These are phyloP conservation scores for Orbilia ellipsospora DNA, from an alignment of 2,329 filamentous ascomycete species.

Conservation along the genomic window DNA sequence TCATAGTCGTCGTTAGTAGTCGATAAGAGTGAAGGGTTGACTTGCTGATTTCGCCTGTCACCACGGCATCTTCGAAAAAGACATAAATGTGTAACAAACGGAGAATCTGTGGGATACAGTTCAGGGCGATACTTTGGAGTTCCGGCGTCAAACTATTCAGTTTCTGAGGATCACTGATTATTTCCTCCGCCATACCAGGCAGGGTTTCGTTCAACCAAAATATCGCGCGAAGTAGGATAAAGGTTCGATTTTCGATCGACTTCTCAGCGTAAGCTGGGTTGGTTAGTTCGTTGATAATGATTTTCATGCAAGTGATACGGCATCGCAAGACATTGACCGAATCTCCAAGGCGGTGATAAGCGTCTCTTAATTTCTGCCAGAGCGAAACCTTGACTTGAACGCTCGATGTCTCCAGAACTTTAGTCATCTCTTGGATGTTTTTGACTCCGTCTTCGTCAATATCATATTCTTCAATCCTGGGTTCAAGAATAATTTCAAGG, in stretches of 20 bases:
- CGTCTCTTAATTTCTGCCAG: slow-evolving; percentile 86
- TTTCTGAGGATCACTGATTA: slow-evolving; percentile 43
- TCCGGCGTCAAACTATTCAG: slow-evolving; percentile 63
- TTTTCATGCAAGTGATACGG: slow-evolving; percentile 84
- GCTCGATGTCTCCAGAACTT: slow-evolving; percentile 83
- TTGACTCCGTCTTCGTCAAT: slow-evolving; percentile 63
- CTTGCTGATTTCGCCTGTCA: slow-evolving; percentile 76
- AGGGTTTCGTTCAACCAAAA: slow-evolving; percentile 62
- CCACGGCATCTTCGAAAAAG: slow-evolving; percentile 85
- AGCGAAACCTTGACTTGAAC: slow-evolving; percentile 85
- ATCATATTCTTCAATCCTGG: slow-evolving; percentile 62
- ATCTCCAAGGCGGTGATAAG: slow-evolving; percentile 86
- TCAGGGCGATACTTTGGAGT: slow-evolving; percentile 78
- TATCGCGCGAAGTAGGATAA: slow-evolving; percentile 70
- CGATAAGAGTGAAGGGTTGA: slow-evolving; percentile 68
- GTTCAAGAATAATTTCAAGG: slow-evolving; percentile 89
- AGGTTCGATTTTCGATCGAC: slow-evolving; percentile 73
- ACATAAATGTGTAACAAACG: slow-evolving; percentile 82
- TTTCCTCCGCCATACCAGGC: slow-evolving; percentile 48
- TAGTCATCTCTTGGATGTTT: slow-evolving; percentile 79
- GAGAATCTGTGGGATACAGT: slow-evolving; percentile 76
- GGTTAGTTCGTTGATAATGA: slow-evolving; percentile 78
- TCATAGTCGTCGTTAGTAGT: slow-evolving; percentile 74
- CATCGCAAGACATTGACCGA: slow-evolving; percentile 89
- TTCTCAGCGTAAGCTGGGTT: slow-evolving; percentile 69